Evolutionary conservation across 768 basidiomycete species (phyloP).

Genomic region (Mrakia hoshinonis): DNA sequence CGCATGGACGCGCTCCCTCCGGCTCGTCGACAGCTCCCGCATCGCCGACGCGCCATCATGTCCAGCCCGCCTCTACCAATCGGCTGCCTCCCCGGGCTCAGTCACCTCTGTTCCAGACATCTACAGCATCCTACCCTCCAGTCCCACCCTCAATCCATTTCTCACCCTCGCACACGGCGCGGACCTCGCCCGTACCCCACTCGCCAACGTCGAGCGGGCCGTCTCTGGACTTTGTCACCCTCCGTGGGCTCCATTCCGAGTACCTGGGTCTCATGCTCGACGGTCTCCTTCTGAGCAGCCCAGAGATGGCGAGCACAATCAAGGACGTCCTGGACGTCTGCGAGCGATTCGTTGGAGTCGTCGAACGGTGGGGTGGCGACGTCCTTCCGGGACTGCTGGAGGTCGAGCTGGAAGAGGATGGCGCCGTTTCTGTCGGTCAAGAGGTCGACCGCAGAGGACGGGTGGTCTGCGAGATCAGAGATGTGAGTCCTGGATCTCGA

Average conservation of each 20-base stretch:
- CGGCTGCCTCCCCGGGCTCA: not conserved
- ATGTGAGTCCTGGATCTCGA: conserved; percentile 16
- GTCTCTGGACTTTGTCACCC: conserved; percentile 69
- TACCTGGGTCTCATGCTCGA: conserved; percentile 71
- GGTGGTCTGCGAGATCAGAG: conserved; percentile 13
- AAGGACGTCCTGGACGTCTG: conserved; percentile 71
- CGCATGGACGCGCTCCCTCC: not conserved
- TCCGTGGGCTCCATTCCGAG: conserved; percentile 69
- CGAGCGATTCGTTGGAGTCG: conserved; percentile 74
- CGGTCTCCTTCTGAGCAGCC: conserved; percentile 67
- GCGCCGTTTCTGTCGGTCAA: conserved; percentile 5
- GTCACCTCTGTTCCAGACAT: not conserved
- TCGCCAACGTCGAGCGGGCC: not conserved
- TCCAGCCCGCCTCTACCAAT: not conserved
- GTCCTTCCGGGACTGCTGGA: conserved; percentile 72
- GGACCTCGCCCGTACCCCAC: not conserved
- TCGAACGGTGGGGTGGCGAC: conserved; percentile 88
- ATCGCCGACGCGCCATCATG: not conserved
- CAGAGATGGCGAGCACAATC: conserved; percentile 54
- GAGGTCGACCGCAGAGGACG: conserved; percentile 24
- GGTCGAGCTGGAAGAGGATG: conserved; percentile 43
- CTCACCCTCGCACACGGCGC: not conserved
- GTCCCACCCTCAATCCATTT: not conserved
- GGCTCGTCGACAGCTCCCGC: not conserved
- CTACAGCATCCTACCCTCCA: not conserved